A percentile compares a stretch with the other conserved stretches of the same genome.
These are phyloP conservation scores for Picochlorum sp. DNA, from an alignment of 139 green algal species.

Conservation along the genomic window DNA sequence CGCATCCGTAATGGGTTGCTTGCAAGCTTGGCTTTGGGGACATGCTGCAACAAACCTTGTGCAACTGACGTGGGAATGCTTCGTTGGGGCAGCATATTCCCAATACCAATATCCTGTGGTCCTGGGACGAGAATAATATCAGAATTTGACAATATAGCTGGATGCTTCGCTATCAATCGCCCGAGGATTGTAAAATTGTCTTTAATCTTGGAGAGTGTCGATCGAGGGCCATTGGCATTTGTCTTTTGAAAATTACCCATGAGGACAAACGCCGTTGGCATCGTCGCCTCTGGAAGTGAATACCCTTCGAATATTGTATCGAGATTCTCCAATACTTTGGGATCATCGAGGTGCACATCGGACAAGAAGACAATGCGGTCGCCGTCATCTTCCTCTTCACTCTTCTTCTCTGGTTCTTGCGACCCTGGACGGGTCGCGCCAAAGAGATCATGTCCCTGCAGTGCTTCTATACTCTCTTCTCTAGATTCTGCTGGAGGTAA, in stretches of 20 bases:
- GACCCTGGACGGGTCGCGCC: slow-evolving; percentile 36
- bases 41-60: slow-evolving; percentile 27
- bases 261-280: slow-evolving; percentile 68
- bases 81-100: slow-evolving; percentile 57
- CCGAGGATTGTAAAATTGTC: slow-evolving; percentile 65
- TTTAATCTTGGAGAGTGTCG: slow-evolving; percentile 35
- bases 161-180: slow-evolving; percentile 51
- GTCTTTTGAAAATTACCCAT: slow-evolving; percentile 80
- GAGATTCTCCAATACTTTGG: slow-evolving; percentile 46
- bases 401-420: slow-evolving; percentile 22
- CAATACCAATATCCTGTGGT: slow-evolving; percentile 60
- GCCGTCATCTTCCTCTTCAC: slow-evolving; percentile 14
- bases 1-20: slow-evolving; percentile 71
- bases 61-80: slow-evolving; percentile 53
- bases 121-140: slow-evolving; percentile 80
- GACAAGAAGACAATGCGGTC: slow-evolving; percentile 69
- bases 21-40: slow-evolving; percentile 58
- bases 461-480: slow-evolving; percentile 36
- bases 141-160: slow-evolving; percentile 43
- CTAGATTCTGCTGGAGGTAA: slow-evolving; percentile 63
- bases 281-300: slow-evolving; percentile 39
- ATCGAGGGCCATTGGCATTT: slow-evolving; percentile 13
- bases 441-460: slow-evolving; percentile 76
- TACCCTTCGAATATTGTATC: slow-evolving; percentile 61
- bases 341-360: slow-evolving; percentile 76